These are phyloP conservation scores for Epichloe typhina DNA, from an alignment of 2,329 filamentous ascomycete species.

Conservation along the genomic window DNA sequence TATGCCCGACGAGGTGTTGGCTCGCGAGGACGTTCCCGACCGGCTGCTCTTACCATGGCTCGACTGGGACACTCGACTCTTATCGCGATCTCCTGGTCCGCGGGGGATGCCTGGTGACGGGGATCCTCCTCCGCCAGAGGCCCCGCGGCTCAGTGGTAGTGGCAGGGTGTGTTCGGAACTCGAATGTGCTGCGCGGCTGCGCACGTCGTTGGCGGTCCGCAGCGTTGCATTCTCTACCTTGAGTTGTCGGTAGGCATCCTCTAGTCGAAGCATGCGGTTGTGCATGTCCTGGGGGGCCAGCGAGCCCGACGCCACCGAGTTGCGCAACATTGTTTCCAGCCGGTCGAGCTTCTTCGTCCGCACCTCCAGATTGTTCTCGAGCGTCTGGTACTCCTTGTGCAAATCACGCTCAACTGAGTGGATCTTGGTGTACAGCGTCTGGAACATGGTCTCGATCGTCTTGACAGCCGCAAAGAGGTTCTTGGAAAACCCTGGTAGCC, in stretches of 20 bases:
- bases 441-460: slow-evolving; percentile 69
- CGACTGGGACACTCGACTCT: slow-evolving; percentile 23
- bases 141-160: slow-evolving; percentile 3
- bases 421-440: slow-evolving; percentile 66
- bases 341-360: slow-evolving; percentile 78
- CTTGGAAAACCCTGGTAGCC: slow-evolving; percentile 77
- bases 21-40: slow-evolving; percentile 18
- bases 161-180: slow-evolving; percentile 21
- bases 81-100: slow-evolving; percentile 33
- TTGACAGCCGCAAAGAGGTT: slow-evolving; percentile 81
- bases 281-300: slow-evolving; percentile 30
- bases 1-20: slow-evolving; percentile 16
- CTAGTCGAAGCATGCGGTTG: slow-evolving; percentile 37
- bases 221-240: slow-evolving; percentile 59
- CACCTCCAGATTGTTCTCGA: slow-evolving; percentile 69
- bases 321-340: slow-evolving; percentile 67
- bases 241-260: slow-evolving; percentile 48
- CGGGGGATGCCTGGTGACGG: slow-evolving; percentile 42
- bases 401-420: slow-evolving; percentile 78
- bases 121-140: slow-evolving; percentile 32
- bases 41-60: slow-evolving; percentile 17
- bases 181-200: slow-evolving; percentile 34
- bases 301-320: slow-evolving; percentile 40
- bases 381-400: slow-evolving; percentile 77
- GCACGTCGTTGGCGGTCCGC: slow-evolving; percentile 46